A percentile compares a stretch with the other conserved stretches of the same genome.
Conservation (phyloP, 108 stramenopile species). For the Cyclotella choctawhatcheeana region DNA sequence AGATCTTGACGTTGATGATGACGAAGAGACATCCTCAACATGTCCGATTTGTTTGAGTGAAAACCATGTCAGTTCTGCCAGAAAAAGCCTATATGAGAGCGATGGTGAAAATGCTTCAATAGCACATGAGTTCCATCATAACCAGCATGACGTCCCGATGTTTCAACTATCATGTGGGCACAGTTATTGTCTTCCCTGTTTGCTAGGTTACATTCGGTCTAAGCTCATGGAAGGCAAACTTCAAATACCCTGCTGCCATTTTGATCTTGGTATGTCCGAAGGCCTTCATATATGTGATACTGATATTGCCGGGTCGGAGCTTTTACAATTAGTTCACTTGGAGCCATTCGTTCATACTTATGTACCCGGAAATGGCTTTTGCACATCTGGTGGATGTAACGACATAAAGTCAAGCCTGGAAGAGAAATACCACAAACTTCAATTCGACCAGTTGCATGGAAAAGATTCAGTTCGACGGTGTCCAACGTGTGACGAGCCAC, state of each 20-base stretch:
- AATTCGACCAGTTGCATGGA: conserved; percentile 46
- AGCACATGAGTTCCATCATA: not conserved
- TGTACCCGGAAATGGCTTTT: not conserved
- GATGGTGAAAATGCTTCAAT: not conserved
- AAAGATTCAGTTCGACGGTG: conserved; percentile 54
- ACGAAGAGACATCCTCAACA: too few relatives aligned
- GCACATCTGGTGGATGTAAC: not conserved
- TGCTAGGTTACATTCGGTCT: conserved; percentile 51
- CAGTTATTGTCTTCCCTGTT: conserved; percentile 49
- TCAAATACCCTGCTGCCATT: conserved; percentile 37
- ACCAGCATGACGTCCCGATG: conserved; percentile 12
- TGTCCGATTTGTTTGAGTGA: conserved; percentile 13
- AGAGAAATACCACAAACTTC: conserved; percentile 52
- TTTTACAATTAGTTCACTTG: conserved; percentile 24
- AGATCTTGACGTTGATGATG: too few relatives aligned
- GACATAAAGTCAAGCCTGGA: not conserved
- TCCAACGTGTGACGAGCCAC: conserved; percentile 48
- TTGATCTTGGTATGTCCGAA: conserved; percentile 5
- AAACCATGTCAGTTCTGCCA: not conserved
- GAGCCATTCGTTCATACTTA: conserved; percentile 1
- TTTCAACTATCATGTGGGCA: conserved; percentile 51
- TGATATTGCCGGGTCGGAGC: conserved; percentile 23
- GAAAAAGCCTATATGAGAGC: not conserved
- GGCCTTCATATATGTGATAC: conserved; percentile 31
- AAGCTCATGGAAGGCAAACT: conserved; percentile 49